Evolutionary conservation across 2,329 filamentous ascomycete species (phyloP).

Genomic region (Pseudonectria foliicola): DNA sequence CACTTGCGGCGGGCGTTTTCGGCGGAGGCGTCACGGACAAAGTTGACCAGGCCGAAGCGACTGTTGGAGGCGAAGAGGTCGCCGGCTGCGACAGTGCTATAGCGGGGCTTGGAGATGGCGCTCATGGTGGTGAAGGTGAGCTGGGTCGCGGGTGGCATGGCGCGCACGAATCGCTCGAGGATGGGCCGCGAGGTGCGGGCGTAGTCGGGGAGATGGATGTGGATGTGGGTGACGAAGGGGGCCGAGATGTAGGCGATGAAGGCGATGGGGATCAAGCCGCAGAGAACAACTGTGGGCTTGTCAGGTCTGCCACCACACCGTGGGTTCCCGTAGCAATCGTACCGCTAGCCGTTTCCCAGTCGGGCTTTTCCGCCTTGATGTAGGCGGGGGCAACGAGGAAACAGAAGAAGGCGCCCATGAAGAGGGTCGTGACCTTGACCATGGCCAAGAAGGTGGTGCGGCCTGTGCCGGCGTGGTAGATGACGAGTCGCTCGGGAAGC

Average conservation of each 20-base stretch:
- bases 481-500: conserved; percentile 53
- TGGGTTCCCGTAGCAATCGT: conserved; percentile 17
- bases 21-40: conserved; percentile 26
- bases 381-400: conserved; percentile 57
- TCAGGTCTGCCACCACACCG: conserved; percentile 2
- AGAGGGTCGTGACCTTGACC: conserved; percentile 63
- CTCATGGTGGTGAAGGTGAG: conserved; percentile 51
- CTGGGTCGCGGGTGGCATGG: conserved; percentile 37
- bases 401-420: conserved; percentile 60
- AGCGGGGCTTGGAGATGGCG: conserved; percentile 46
- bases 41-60: conserved; percentile 36
- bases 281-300: conserved; percentile 42
- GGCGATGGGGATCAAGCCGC: conserved; percentile 56
- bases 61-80: conserved; percentile 25
- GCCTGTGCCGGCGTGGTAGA: conserved; percentile 68
- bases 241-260: conserved; percentile 58
- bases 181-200: conserved; percentile 54
- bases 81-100: conserved; percentile 34
- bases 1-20: conserved; percentile 31
- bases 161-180: conserved; percentile 44
- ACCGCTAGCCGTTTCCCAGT: conserved; percentile 31
- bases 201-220: conserved; percentile 59
- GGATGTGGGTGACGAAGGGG: conserved; percentile 66
- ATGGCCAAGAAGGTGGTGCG: conserved; percentile 62
- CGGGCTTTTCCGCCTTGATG: conserved; percentile 32